Conservation (phyloP, 805 yeast species). For the Komagataella mondaviorum region DNA sequence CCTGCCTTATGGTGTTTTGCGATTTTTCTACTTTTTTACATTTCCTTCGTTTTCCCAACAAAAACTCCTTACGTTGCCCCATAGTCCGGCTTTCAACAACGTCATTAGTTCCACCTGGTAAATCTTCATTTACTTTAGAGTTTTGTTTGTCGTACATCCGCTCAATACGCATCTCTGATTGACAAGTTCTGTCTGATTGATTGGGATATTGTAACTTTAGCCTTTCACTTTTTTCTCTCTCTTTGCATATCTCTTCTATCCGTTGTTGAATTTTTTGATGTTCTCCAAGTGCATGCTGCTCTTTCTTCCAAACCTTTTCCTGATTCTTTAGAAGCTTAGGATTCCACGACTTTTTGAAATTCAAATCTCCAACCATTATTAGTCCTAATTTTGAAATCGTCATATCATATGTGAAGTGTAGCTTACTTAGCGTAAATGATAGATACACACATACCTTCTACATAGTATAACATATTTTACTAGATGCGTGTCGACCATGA, state of each 20-base stretch:
- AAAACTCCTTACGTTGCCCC: conserved; percentile 31
- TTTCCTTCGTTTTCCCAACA: conserved; percentile 37
- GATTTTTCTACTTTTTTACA: conserved; percentile 11
- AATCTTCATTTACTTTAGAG: conserved; percentile 5
- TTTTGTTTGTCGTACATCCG: conserved; percentile 77
- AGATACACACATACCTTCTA: too few species aligned
- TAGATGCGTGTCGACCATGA: too few species aligned
- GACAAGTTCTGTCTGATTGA: conserved; percentile 13
- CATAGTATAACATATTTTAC: too few species aligned
- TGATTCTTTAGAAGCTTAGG: conserved; percentile 80
- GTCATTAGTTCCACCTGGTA: conserved; percentile 7
- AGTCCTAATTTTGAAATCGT: not conserved
- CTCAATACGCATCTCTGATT: conserved; percentile 35
- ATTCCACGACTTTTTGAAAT: conserved; percentile 92
- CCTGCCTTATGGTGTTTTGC: not conserved
- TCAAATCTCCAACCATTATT: conserved; percentile 61
- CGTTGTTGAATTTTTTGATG: conserved; percentile 49
- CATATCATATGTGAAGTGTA: too few species aligned
- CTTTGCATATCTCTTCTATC: conserved; percentile 48
- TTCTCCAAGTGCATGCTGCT: conserved; percentile 67
- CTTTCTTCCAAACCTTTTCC: conserved; percentile 72
- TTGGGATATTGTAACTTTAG: conserved; percentile 29
- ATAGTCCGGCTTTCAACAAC: conserved; percentile 14
- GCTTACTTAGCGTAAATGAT: too few species aligned
- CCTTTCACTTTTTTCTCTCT: conserved; percentile 46